phyloP scores from a whole-genome alignment of 805 yeast genomes.

The Teunomyces barrocoloradensis region DNA sequence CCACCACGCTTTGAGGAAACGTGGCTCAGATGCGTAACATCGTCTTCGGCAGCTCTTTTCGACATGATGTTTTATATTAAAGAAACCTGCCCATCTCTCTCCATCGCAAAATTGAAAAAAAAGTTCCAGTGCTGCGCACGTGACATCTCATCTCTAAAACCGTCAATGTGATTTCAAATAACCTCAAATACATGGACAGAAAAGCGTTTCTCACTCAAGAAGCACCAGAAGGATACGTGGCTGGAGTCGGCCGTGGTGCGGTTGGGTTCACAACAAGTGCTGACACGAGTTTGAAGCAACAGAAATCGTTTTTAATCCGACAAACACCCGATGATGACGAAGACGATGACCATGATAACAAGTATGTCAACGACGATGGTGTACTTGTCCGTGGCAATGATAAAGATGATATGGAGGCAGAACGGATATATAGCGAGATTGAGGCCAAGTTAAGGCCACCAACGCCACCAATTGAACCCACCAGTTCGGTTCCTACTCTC shows the following conservation, averaged over 20 bases:
- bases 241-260: constrained; percentile 96
- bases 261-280: constrained; percentile 88
- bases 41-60: constrained; percentile 48
- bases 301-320: constrained; percentile 19
- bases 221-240: constrained; percentile 86
- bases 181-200: constrained; percentile 5
- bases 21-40: constrained; percentile 18
- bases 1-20: constrained; percentile 35
- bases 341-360: constrained; percentile 16
- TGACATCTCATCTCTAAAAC: background rate
- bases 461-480: constrained; percentile 26
- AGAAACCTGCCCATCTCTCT: background rate
- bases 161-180: no score
- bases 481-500: constrained; percentile 6
- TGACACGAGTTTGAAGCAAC: constrained; percentile 38
- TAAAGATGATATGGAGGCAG: constrained; percentile 77
- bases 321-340: constrained; percentile 20
- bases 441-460: constrained; percentile 50
- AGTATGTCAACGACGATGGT: constrained; percentile 23
- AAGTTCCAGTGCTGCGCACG: background rate
- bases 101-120: background rate
- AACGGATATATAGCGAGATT: constrained; percentile 59
- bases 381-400: constrained; percentile 29
- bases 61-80: constrained; percentile 34
- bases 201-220: constrained; percentile 69